A percentile compares a stretch with the other conserved stretches of the same genome.
phyloP scores from a whole-genome alignment of 108 stramenopile genomes.

The Stephanodiscus triporus region DNA sequence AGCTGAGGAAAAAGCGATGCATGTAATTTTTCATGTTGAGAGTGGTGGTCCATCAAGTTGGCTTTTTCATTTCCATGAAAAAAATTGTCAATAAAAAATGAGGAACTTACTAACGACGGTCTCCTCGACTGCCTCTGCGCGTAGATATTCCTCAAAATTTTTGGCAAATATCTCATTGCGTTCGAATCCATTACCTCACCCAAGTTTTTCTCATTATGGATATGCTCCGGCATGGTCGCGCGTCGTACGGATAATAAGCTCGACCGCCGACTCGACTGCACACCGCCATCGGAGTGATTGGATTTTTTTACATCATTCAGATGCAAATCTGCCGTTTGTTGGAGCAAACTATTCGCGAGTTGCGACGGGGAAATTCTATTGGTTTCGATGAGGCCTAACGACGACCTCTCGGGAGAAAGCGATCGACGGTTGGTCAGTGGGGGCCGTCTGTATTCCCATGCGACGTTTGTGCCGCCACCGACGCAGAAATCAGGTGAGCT shows the following conservation, averaged over 20 bases:
- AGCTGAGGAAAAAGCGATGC: conserved; percentile 11
- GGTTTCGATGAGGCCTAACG: neutral
- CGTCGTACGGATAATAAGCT: too few species aligned
- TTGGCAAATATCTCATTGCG: conserved; percentile 47
- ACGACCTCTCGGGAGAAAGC: conserved; percentile 14
- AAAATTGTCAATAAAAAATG: neutral
- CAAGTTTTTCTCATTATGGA: conserved; percentile 15
- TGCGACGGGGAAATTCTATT: neutral
- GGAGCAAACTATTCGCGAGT: neutral
- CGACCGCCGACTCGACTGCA: neutral
- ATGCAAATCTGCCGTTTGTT: neutral
- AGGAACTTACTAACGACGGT: conserved; percentile 16
- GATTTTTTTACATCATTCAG: neutral
- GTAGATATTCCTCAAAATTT: conserved; percentile 49
- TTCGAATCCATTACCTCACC: conserved; percentile 37
- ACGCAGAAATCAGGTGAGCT: too few species aligned
- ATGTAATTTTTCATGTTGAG: neutral
- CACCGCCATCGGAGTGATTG: neutral
- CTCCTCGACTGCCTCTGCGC: conserved; percentile 34
- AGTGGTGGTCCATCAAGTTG: neutral
- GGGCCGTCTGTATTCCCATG: conserved; percentile 9
- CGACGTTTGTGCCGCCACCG: neutral
- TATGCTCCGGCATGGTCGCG: conserved; percentile 15
- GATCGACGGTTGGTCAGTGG: conserved; percentile 25
- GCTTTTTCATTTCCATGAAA: too few species aligned